phyloP scores from a whole-genome alignment of 371 early-diverging fungal species.

The Mucor plumbeus region DNA sequence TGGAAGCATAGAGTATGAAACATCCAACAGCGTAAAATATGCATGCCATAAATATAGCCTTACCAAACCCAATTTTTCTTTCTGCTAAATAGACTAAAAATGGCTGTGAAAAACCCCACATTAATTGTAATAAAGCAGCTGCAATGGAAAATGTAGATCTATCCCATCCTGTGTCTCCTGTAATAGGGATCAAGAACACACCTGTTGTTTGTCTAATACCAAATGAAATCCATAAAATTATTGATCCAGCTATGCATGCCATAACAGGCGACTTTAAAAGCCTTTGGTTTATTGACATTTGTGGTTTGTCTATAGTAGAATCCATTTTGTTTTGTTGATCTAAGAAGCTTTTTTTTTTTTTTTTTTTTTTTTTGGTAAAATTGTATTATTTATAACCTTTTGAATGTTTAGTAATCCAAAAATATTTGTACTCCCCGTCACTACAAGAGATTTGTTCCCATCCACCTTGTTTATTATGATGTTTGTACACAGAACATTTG shows the following conservation, averaged over 20 bases:
- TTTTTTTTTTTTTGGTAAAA: not conserved
- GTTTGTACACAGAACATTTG: no score
- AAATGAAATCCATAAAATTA: conserved; percentile 37
- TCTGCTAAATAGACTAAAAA: conserved; percentile 40
- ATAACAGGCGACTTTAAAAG: conserved; percentile 16
- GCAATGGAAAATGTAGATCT: conserved; percentile 40
- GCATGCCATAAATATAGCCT: conserved; percentile 26
- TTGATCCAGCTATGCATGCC: conserved; percentile 28
- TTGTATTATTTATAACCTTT: not conserved
- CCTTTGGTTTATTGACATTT: conserved; percentile 1
- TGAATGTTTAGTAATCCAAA: not conserved
- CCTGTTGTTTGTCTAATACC: conserved; percentile 43
- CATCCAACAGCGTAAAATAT: conserved; percentile 35
- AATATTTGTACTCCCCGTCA: not conserved
- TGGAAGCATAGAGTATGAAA: conserved; percentile 35
- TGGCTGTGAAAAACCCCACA: conserved; percentile 40
- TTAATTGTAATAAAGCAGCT: conserved; percentile 35
- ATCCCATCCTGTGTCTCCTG: conserved; percentile 35
- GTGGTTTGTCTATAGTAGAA: not conserved
- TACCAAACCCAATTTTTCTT: conserved; percentile 38
- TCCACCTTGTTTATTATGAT: conserved; percentile 9
- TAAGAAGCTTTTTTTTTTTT: no score
- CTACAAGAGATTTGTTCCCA: not conserved
- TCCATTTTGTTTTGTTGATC: not conserved
- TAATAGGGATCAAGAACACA: conserved; percentile 38